Evolutionary conservation across 1,284 basidiomycete genomes (phyloP).

Genomic region (Phellopilus nigrolimitatus): DNA sequence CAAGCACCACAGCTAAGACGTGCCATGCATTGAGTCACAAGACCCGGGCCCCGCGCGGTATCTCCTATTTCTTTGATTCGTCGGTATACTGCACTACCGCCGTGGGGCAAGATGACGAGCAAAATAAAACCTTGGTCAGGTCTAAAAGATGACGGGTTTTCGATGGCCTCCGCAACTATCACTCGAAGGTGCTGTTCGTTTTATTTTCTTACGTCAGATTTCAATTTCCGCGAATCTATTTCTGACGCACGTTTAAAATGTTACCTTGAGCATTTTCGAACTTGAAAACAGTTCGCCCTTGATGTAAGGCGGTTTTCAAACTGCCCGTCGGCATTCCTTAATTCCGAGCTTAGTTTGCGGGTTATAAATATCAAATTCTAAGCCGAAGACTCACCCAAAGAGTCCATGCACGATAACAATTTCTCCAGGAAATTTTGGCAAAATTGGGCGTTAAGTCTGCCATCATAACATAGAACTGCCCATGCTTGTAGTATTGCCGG

Average conservation of each 20-base stretch:
- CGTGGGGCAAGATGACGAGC: slow-evolving; percentile 12
- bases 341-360: background rate
- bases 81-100: slow-evolving; percentile 3
- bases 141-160: background rate
- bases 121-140: slow-evolving; percentile 1
- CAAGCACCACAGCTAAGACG: slow-evolving; percentile 4
- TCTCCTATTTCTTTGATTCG: slow-evolving; percentile 24
- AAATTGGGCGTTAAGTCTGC: background rate
- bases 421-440: background rate
- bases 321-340: background rate
- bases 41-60: slow-evolving; percentile 9
- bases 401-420: background rate
- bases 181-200: background rate
- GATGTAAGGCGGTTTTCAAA: background rate
- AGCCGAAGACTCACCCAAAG: background rate
- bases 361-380: background rate
- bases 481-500: slow-evolving; percentile 1
- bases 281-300: background rate
- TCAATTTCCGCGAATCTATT: background rate
- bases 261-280: background rate
- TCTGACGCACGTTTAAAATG: background rate
- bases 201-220: background rate
- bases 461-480: slow-evolving; percentile 12
- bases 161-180: background rate
- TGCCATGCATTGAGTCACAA: slow-evolving; percentile 19